Percentiles rank a stretch among this genome's conserved stretches.
Conservation (phyloP, 306 rosid species). For the Cicer pinnatifidum region DNA sequence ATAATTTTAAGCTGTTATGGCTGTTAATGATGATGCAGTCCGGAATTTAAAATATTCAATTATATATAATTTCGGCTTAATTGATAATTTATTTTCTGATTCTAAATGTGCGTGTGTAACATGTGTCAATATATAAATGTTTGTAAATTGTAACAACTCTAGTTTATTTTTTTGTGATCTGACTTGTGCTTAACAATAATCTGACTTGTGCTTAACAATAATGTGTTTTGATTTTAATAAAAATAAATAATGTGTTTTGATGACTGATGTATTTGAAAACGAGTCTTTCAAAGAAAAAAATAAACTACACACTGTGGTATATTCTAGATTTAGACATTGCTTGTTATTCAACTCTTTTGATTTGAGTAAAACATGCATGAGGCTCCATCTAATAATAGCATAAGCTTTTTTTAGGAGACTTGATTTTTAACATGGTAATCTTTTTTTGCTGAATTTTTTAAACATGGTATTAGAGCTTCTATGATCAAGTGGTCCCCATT, state of each 20-base stretch:
- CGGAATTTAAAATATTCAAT: background rate
- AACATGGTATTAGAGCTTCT: background rate
- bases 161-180: background rate
- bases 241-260: background rate
- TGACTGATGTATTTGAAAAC: constrained; percentile 3
- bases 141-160: background rate
- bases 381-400: background rate
- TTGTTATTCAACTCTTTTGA: constrained; percentile 18
- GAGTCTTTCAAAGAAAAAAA: background rate
- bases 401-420: background rate
- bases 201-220: background rate
- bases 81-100: background rate
- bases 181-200: background rate
- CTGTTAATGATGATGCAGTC: background rate
- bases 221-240: background rate
- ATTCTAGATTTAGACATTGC: constrained; percentile 19
- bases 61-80: background rate
- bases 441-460: background rate
- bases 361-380: background rate
- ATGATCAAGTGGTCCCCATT: background rate
- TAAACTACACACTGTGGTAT: background rate
- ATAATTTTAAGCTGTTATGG: background rate
- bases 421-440: background rate
- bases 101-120: background rate
- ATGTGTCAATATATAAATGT: background rate